Conservation (phyloP, 495 filamentous ascomycete genomes). For the Penicillium manginii region DNA sequence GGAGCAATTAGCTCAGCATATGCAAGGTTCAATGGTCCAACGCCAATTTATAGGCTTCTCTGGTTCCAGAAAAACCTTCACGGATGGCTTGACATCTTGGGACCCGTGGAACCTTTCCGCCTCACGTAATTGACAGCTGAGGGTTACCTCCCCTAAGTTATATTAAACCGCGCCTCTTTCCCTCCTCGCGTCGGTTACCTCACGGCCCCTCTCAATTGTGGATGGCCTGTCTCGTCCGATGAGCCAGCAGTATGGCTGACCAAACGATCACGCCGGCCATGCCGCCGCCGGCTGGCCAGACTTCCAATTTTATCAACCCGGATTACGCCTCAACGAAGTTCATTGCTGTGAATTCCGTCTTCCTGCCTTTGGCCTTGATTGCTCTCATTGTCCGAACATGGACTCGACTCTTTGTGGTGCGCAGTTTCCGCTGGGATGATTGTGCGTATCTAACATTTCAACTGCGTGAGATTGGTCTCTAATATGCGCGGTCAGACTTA, state of each 20-base stretch:
- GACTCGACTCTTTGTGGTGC: constrained; percentile 40
- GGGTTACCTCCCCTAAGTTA: not conserved
- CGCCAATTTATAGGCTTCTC: not conserved
- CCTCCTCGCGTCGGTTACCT: not conserved
- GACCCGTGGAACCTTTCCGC: not conserved
- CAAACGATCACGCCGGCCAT: constrained; percentile 30
- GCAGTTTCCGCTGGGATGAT: constrained; percentile 43
- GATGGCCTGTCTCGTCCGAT: constrained; percentile 1
- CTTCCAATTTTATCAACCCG: constrained; percentile 40
- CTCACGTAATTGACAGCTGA: not conserved
- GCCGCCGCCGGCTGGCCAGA: constrained; percentile 35
- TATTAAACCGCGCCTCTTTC: not conserved
- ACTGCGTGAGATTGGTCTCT: not conserved
- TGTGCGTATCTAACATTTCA: constrained; percentile 30
- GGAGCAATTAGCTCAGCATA: not conserved
- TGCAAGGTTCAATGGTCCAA: constrained; percentile 4
- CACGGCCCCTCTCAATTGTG: not conserved
- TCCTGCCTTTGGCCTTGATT: constrained; percentile 33
- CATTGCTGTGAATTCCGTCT: constrained; percentile 33
- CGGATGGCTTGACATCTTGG: not conserved
- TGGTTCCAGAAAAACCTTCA: not conserved
- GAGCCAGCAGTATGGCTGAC: constrained; percentile 25
- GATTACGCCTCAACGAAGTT: constrained; percentile 24
- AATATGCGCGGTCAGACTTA: constrained; percentile 25
- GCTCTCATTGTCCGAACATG: constrained; percentile 39